These are phyloP conservation scores for Fusarium sp. DNA, from an alignment of 2,329 filamentous ascomycete species.

Conservation along the genomic window DNA sequence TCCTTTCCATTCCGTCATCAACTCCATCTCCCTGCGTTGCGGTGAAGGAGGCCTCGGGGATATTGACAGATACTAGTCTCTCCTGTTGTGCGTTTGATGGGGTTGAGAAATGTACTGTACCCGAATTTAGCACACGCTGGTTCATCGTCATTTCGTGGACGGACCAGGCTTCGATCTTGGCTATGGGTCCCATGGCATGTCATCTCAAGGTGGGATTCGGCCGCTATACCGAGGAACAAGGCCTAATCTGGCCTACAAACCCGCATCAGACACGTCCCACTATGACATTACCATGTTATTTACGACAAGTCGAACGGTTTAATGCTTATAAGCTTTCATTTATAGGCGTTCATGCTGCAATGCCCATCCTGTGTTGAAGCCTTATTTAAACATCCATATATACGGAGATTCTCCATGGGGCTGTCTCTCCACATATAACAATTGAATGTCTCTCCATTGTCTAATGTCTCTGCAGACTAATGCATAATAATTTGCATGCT, in stretches of 20 bases:
- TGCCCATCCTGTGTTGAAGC: neutral
- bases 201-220: slow-evolving; percentile 31
- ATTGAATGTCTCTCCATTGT: slow-evolving; percentile 5
- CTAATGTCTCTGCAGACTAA: slow-evolving; percentile 9
- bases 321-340: neutral
- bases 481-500: slow-evolving; percentile 21
- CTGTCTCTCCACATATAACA: neutral
- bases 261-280: slow-evolving; percentile 4
- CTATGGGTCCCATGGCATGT: slow-evolving; percentile 14
- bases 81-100: slow-evolving; percentile 5
- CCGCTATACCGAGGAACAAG: slow-evolving; percentile 19
- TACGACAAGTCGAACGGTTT: neutral
- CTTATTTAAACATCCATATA: neutral
- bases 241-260: slow-evolving; percentile 12
- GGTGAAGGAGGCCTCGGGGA: slow-evolving; percentile 28
- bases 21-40: slow-evolving; percentile 34
- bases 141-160: slow-evolving; percentile 37
- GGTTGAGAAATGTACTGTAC: slow-evolving; percentile 4
- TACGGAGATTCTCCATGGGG: neutral
- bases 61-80: slow-evolving; percentile 11
- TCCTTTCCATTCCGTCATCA: slow-evolving; percentile 34
- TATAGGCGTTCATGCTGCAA: neutral
- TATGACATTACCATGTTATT: slow-evolving; percentile 17
- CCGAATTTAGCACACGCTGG: slow-evolving; percentile 29
- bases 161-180: slow-evolving; percentile 3